Base-by-base conservation (phyloP, 371 early-diverging fungal genomes). In the Batkoa obscura region DNA sequence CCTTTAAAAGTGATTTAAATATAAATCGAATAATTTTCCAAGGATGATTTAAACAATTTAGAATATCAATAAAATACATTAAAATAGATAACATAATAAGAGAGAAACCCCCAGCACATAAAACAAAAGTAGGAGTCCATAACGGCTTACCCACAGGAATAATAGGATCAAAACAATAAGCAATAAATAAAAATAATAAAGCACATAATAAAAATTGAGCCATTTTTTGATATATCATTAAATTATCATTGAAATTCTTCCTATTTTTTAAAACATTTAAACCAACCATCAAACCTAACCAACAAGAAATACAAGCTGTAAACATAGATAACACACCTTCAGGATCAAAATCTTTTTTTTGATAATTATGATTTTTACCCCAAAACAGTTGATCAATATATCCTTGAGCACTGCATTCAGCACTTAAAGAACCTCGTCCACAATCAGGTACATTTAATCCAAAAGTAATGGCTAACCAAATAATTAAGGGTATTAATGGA, bases 91-190 rank as follows among this genome's bases (percentile, higher is more conserved):
- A 47, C 39, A 59, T 50, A 30, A 59, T 58, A 43, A 64, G 55
- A 5, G 69, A 63, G 35, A 68, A 43, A 3, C 63, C 68, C 0
- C 65, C 61, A 36, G 63, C 50, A 15, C 67, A 35, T 32, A 70
- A 57, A 2, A 68, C 67, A 58, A 65, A 74, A 1, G 66, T 65
- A 0, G 71, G 72, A 0, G 72, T 72, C 75, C 75, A 74, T n/a
- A 71, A 61, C 13, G 63, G 60, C 58, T 74, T 74, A 59, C 64
- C 68, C 0, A 74, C 45, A 3, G 75, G 75, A 6, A 74, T 58
- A 13, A 64, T 60, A 30, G 63, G 38, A 31, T 61, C 51, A 42
- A 66, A 62, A 39, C 64, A 17, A 60, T 64, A 66, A 3, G 64
- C 66, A 8, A 60, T 39, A 49, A 68, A 62, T 32, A 57, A 50